A percentile compares a stretch with the other conserved stretches of the same genome.
These are phyloP conservation scores for Trametes meyenii DNA, from an alignment of 768 basidiomycete genomes.

Conservation along the genomic window DNA sequence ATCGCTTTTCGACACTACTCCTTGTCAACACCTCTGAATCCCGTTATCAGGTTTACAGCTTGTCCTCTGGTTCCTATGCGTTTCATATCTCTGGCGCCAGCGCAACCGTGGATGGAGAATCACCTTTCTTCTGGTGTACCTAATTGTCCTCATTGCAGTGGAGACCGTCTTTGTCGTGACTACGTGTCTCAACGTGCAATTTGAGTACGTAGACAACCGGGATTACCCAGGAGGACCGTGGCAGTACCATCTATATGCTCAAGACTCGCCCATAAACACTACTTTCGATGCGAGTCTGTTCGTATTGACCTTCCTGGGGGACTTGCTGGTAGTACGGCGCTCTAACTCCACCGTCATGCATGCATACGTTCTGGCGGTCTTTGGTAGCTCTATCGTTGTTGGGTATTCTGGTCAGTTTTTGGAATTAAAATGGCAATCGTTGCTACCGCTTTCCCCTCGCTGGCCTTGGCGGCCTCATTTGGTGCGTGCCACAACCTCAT, in stretches of 20 bases:
- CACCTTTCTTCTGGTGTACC: conserved; percentile 41
- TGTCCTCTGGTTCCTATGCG: conserved; percentile 41
- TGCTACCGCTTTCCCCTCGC: conserved; percentile 39
- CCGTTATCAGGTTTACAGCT: conserved; percentile 40
- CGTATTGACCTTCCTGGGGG: conserved; percentile 44
- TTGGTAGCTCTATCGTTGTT: conserved; percentile 48
- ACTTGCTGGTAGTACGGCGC: conserved; percentile 43
- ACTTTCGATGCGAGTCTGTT: conserved; percentile 46
- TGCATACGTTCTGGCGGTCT: background rate
- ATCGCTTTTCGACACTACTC: background rate
- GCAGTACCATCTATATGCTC: conserved; percentile 44
- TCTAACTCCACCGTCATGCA: background rate
- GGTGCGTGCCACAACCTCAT: conserved; percentile 34
- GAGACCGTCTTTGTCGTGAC: conserved; percentile 43
- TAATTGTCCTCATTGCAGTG: conserved; percentile 40
- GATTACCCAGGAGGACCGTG: conserved; percentile 41
- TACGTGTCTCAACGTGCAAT: conserved; percentile 39
- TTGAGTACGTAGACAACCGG: conserved; percentile 25
- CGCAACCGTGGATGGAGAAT: conserved; percentile 32
- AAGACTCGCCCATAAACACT: conserved; percentile 42
- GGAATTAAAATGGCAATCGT: conserved; percentile 37
- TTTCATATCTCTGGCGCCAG: conserved; percentile 41
- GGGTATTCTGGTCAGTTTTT: conserved; percentile 47
- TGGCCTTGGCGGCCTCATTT: conserved; percentile 44
- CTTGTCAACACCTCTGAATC: background rate